These are phyloP conservation scores for Chimonanthus praecox DNA, from an alignment of 164 flowering plant species.

Conservation along the genomic window DNA sequence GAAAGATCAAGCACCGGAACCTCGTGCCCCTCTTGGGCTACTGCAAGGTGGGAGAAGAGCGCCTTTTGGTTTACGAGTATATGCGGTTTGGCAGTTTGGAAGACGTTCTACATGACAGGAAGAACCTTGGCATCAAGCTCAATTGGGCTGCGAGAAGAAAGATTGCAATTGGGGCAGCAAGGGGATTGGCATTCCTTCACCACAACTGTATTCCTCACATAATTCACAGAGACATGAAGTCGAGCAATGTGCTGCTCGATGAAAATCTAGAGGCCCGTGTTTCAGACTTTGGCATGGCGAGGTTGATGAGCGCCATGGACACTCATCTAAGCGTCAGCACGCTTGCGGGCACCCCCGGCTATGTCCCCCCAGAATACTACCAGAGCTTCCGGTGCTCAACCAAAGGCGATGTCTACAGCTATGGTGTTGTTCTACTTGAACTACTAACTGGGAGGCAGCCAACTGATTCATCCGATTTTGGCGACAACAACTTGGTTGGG, in stretches of 20 bases:
- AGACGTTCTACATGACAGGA: conserved; percentile 66
- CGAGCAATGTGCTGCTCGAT: conserved; percentile 90
- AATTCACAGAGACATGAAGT: conserved; percentile 95
- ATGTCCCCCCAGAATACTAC: conserved; percentile 96
- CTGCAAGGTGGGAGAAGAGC: conserved; percentile 94
- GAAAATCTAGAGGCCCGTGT: conserved; percentile 84
- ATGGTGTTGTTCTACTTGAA: conserved; percentile 91
- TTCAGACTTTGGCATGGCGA: conserved; percentile 98
- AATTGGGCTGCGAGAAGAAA: conserved; percentile 79
- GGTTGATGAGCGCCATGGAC: conserved; percentile 89
- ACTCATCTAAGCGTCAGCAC: conserved; percentile 96
- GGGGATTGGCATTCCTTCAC: conserved; percentile 95
- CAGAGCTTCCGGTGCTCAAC: conserved; percentile 89
- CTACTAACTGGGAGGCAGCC: conserved; percentile 85
- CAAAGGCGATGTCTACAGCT: conserved; percentile 96
- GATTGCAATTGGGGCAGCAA: conserved; percentile 79
- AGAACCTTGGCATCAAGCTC: conserved; percentile 59
- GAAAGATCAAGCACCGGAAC: conserved; percentile 90
- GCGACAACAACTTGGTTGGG: conserved; percentile 91
- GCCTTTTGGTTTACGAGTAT: conserved; percentile 89
- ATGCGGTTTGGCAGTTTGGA: conserved; percentile 91
- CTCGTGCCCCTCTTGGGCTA: conserved; percentile 91
- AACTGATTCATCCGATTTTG: conserved; percentile 85
- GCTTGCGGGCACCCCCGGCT: conserved; percentile 94
- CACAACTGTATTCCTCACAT: conserved; percentile 89